A percentile compares a stretch with the other conserved stretches of the same genome.
Conservation (phyloP, 768 basidiomycete species). For the Mycena galericulata region DNA sequence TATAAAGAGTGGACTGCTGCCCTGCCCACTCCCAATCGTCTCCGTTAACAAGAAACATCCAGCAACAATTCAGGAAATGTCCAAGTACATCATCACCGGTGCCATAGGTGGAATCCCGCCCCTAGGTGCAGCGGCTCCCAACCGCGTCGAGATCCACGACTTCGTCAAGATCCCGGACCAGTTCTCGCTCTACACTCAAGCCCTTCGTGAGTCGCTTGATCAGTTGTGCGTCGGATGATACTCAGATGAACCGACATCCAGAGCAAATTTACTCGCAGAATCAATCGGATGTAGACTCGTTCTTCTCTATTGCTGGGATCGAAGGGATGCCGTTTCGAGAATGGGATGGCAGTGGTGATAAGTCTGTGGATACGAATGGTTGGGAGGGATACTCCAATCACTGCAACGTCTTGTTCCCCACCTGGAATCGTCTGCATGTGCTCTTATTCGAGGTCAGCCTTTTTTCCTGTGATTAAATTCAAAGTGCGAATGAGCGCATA, state of each 20-base stretch:
- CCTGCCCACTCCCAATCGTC: too few species aligned
- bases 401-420: conserved; percentile 64
- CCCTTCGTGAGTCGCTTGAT: not conserved
- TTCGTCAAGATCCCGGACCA: not conserved
- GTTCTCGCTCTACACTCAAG: not conserved
- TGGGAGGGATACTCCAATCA: conserved; percentile 67
- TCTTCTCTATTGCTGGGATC: conserved; percentile 61
- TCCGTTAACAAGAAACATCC: too few species aligned
- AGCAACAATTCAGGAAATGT: too few species aligned
- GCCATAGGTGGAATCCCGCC: too few species aligned
- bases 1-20: too few species aligned
- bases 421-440: conserved; percentile 68
- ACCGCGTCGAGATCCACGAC: not conserved
- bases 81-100: too few species aligned
- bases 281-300: conserved; percentile 51
- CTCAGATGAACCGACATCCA: conserved; percentile 20
- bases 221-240: not conserved
- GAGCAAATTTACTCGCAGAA: conserved; percentile 44
- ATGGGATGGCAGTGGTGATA: conserved; percentile 56
- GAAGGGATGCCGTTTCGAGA: conserved; percentile 61
- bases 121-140: not conserved
- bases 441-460: conserved; percentile 61
- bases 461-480: not conserved
- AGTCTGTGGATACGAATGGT: conserved; percentile 36
- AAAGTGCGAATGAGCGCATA: too few species aligned